These are phyloP conservation scores for Russula earlei DNA, from an alignment of 768 basidiomycete species.

Conservation along the genomic window DNA sequence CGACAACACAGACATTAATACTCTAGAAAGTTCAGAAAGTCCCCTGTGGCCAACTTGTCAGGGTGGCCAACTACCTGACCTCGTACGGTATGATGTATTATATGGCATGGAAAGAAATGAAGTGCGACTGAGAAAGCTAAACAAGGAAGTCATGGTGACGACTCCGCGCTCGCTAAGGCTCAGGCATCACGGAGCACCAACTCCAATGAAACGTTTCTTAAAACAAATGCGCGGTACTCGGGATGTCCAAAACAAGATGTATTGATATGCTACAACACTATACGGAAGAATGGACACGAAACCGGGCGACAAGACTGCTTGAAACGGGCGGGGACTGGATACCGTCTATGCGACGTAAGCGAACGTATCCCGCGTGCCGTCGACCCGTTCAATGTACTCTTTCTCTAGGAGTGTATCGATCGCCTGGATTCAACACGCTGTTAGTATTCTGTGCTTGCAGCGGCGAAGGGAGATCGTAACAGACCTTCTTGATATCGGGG, in stretches of 20 bases:
- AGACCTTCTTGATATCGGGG: conserved; percentile 91
- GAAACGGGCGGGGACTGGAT: background rate
- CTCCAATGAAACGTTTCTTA: too few relatives aligned
- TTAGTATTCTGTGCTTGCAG: background rate
- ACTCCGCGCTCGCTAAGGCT: too few relatives aligned
- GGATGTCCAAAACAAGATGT: conserved; percentile 7
- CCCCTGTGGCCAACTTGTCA: too few relatives aligned
- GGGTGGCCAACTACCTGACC: too few relatives aligned
- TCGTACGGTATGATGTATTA: too few relatives aligned
- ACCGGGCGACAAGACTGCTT: background rate
- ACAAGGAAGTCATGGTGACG: too few relatives aligned
- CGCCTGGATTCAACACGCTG: conserved; percentile 39
- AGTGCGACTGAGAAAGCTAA: too few relatives aligned
- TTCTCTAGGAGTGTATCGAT: conserved; percentile 91
- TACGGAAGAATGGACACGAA: conserved; percentile 4
- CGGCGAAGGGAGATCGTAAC: background rate
- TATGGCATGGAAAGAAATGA: too few relatives aligned
- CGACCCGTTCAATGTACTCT: conserved; percentile 94
- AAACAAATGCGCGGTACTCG: background rate
- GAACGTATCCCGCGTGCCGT: conserved; percentile 84
- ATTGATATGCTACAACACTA: conserved; percentile 17
- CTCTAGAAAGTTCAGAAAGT: too few relatives aligned
- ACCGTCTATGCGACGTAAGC: conserved; percentile 53
- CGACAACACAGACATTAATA: too few relatives aligned
- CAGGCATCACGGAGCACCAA: too few relatives aligned